A percentile compares a stretch with the other conserved stretches of the same genome.
Evolutionary conservation across 148 eudicot genomes (phyloP).

Genomic region (Fagopyrum homotropicum): DNA sequence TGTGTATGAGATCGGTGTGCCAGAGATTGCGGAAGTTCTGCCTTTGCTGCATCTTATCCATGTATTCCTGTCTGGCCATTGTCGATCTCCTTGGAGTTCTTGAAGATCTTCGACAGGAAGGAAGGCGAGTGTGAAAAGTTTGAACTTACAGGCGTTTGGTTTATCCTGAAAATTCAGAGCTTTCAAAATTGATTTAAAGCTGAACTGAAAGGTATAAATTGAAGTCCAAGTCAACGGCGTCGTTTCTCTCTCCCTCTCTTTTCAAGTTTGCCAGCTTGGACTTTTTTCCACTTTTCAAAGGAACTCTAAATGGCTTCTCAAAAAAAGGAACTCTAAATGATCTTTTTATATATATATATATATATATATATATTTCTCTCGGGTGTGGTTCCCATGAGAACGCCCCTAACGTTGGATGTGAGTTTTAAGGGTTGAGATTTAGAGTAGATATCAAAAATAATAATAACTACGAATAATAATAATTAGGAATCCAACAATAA

Average conservation of each 20-base stretch:
- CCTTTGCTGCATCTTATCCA: conserved; percentile 64
- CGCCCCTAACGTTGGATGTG: too few relatives aligned
- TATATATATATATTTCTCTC: too few relatives aligned
- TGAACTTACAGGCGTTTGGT: background rate
- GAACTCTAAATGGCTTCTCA: background rate
- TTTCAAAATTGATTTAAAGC: background rate
- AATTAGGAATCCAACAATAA: too few relatives aligned
- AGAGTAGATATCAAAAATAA: too few relatives aligned
- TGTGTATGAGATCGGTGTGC: conserved; percentile 75
- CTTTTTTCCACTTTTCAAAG: background rate
- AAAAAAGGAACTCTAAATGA: too few relatives aligned
- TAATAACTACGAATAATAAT: too few relatives aligned
- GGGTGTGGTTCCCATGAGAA: too few relatives aligned
- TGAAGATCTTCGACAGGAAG: conserved; percentile 3
- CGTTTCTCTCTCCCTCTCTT: background rate
- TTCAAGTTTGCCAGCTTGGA: conserved; percentile 7
- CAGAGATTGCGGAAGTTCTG: conserved; percentile 75
- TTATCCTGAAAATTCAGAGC: background rate
- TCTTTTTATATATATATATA: too few relatives aligned
- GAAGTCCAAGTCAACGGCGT: conserved; percentile 9
- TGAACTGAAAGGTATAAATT: background rate
- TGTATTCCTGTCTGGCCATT: conserved; percentile 49
- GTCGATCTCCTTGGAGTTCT: background rate
- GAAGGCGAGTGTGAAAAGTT: background rate
- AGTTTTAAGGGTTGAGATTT: too few relatives aligned